phyloP scores from a whole-genome alignment of 2,329 filamentous ascomycete species.

The Xylariaceae sp. region DNA sequence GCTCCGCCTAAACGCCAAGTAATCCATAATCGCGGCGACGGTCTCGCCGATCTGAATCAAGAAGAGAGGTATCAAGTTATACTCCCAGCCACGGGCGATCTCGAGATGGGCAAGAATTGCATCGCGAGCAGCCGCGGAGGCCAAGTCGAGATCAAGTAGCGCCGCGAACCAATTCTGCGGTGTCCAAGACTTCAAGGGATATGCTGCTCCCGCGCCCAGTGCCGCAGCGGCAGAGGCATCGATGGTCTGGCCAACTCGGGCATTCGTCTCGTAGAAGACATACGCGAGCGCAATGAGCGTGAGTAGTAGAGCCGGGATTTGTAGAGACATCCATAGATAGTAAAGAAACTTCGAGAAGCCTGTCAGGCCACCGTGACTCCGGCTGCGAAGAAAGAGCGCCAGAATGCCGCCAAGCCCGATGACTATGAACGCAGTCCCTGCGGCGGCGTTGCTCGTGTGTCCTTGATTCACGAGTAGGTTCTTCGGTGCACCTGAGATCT shows the following conservation, averaged over 20 bases:
- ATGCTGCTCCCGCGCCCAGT: slow-evolving; percentile 24
- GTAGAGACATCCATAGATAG: slow-evolving; percentile 33
- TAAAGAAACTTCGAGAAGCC: slow-evolving; percentile 23
- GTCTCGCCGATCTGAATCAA: no score
- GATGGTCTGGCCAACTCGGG: slow-evolving; percentile 31
- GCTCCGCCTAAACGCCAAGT: no score
- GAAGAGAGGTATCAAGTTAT: no score
- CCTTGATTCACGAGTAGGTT: slow-evolving; percentile 37
- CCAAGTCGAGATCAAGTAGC: slow-evolving; percentile 31
- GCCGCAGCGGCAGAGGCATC: slow-evolving; percentile 23
- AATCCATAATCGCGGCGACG: no score
- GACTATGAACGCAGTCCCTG: slow-evolving; percentile 34
- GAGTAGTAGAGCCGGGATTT: slow-evolving; percentile 34
- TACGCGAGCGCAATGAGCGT: slow-evolving; percentile 35
- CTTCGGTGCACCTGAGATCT: slow-evolving; percentile 29
- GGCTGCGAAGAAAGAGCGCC: slow-evolving; percentile 27
- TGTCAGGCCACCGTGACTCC: slow-evolving; percentile 14
- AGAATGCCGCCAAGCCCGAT: slow-evolving; percentile 33
- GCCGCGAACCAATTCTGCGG: slow-evolving; percentile 39
- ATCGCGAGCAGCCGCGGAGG: no score
- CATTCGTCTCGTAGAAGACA: slow-evolving; percentile 32
- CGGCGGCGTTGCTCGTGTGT: slow-evolving; percentile 40
- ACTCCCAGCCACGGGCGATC: no score
- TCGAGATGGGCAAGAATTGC: no score
- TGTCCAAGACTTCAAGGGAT: slow-evolving; percentile 34